phyloP scores from a whole-genome alignment of 345 rosid genomes.

The Boechera divaricarpa region DNA sequence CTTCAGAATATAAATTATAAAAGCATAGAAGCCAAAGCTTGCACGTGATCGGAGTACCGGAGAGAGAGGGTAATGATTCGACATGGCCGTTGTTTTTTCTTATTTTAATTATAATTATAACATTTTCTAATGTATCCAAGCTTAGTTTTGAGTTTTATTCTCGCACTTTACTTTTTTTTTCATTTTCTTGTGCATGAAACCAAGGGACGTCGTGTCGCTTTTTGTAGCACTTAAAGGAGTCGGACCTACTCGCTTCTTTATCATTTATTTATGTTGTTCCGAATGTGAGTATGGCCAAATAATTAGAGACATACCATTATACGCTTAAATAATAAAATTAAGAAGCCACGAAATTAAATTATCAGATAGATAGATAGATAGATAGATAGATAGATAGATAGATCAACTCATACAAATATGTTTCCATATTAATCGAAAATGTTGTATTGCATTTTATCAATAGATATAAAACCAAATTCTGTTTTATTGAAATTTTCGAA shows the following conservation, averaged over 20 bases:
- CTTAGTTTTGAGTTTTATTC: neutral
- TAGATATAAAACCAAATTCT: neutral
- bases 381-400: neutral
- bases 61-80: conserved; percentile 38
- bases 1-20: neutral
- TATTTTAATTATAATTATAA: conserved; percentile 7
- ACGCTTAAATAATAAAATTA: neutral
- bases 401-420: neutral
- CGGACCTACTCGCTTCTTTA: conserved; percentile 16
- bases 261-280: conserved; percentile 22
- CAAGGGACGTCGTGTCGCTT: conserved; percentile 42
- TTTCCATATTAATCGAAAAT: neutral
- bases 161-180: neutral
- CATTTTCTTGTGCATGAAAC: conserved; percentile 38
- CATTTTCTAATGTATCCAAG: neutral
- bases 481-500: neutral
- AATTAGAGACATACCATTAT: neutral
- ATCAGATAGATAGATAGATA: neutral
- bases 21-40: conserved; percentile 47
- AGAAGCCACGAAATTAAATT: neutral
- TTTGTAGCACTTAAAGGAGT: conserved; percentile 6
- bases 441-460: neutral
- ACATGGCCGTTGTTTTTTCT: conserved; percentile 36
- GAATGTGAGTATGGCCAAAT: neutral
- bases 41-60: conserved; percentile 62